Base-by-base conservation (phyloP, 2,329 filamentous ascomycete genomes). In the Stenocarpella maydis region DNA sequence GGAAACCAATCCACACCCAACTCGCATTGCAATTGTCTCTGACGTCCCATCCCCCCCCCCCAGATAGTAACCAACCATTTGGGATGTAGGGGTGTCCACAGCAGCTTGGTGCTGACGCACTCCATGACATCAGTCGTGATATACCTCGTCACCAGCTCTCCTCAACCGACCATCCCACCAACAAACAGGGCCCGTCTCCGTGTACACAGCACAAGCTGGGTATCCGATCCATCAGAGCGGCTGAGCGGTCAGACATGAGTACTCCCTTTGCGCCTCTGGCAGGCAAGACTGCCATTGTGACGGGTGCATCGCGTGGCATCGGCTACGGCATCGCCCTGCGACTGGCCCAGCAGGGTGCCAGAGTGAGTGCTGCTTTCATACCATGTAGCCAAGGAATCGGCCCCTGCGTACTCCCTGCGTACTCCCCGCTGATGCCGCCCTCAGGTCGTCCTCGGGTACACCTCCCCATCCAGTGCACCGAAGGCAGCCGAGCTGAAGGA, bases 381-480 rank as follows among this genome's bases (percentile, higher is more conserved):
- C n/a, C n/a, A n/a, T n/a, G n/a, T n/a, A n/a, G n/a, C n/a, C n/a
- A n/a, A n/a, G n/a, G n/a, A n/a, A n/a, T n/a, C n/a, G n/a, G n/a
- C n/a, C n/a, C n/a, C n/a, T 4, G 21, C n/a, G 21, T n/a, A 49
- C 21, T 12, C 3, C 21, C 19, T 4, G 9, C 19, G 28, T 26
- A 15, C 28, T 17, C 67, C 47, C n/a, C 17, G 4, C 41, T 67
- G 6, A 41, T 17, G 39, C 28, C 41, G 17, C 14, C 12, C 9
- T 6, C 49, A 78, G 76, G 73, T 79, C 4, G 84, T 89, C 12
- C 77, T 92, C 26, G 88, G 88, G 1, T 91, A 91, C 74, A 85
- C 91, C 71, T 89, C 90, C 1, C 84, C 90, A 28, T 80, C 88
- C 12, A 89, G 89, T n/a, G 86, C 87, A 0, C 78, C 86, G 4